Conservation (phyloP, 371 early-diverging fungal species). For the Mortierella sp. region DNA sequence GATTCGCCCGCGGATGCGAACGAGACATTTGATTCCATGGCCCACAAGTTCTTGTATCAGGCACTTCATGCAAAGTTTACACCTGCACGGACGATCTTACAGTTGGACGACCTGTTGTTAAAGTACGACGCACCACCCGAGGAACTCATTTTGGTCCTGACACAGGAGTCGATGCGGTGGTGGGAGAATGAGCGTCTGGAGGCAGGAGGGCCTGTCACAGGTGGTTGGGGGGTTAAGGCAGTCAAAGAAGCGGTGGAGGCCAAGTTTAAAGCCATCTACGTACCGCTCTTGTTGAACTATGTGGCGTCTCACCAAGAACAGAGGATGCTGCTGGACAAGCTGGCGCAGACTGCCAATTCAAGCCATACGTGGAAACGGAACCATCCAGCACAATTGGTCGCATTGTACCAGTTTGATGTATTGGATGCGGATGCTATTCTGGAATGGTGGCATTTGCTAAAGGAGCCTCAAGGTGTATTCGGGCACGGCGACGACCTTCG, state of each 20-base stretch:
- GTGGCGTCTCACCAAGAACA: constrained; percentile 43
- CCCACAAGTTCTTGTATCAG: constrained; percentile 64
- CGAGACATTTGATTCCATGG: constrained; percentile 59
- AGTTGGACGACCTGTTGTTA: constrained; percentile 65
- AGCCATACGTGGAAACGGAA: constrained; percentile 29
- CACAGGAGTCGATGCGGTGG: constrained; percentile 47
- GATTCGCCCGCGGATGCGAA: constrained; percentile 43
- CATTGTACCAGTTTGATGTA: constrained; percentile 44
- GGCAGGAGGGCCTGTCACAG: constrained; percentile 42
- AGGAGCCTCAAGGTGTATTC: constrained; percentile 37
- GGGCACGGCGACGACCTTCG: constrained; percentile 42
- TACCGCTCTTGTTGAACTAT: constrained; percentile 42
- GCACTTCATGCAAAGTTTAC: constrained; percentile 64
- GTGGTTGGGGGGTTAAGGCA: constrained; percentile 39
- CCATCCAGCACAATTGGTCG: constrained; percentile 36
- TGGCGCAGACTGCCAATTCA: constrained; percentile 26
- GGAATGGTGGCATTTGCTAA: constrained; percentile 48
- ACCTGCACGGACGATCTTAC: constrained; percentile 63
- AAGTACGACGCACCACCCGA: constrained; percentile 65
- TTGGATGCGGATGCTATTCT: constrained; percentile 48
- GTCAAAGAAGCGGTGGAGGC: constrained; percentile 38
- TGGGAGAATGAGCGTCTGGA: constrained; percentile 44
- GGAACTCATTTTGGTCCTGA: constrained; percentile 55
- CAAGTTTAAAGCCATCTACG: constrained; percentile 39
- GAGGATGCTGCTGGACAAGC: constrained; percentile 29